These are phyloP conservation scores for Penicillium argentinense DNA, from an alignment of 495 filamentous ascomycete species.

Conservation along the genomic window DNA sequence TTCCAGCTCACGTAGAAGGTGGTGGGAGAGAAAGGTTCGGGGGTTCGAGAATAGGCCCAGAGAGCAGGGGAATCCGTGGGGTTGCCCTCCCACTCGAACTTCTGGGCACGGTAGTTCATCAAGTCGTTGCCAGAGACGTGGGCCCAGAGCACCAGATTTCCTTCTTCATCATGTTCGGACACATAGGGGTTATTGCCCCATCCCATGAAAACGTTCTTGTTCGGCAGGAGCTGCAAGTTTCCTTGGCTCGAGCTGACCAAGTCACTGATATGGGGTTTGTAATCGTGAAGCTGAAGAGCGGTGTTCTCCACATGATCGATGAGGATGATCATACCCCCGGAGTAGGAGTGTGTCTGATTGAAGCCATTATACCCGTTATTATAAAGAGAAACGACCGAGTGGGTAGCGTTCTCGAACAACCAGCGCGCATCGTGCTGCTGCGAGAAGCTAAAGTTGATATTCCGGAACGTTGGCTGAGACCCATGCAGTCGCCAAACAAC, in stretches of 20 bases:
- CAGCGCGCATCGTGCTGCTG: slow-evolving; percentile 65
- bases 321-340: slow-evolving; percentile 57
- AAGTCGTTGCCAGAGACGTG: slow-evolving; percentile 32
- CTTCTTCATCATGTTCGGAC: slow-evolving; percentile 57
- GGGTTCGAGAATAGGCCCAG: slow-evolving; percentile 41
- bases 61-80: slow-evolving; percentile 44
- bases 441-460: slow-evolving; percentile 55
- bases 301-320: slow-evolving; percentile 54
- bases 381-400: slow-evolving; percentile 53
- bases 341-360: slow-evolving; percentile 47
- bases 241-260: slow-evolving; percentile 60
- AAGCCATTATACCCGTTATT: slow-evolving; percentile 56
- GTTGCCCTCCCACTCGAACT: slow-evolving; percentile 46
- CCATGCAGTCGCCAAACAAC: slow-evolving; percentile 60
- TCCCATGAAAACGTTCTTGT: slow-evolving; percentile 57
- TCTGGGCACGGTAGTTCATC: slow-evolving; percentile 48
- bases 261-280: slow-evolving; percentile 37
- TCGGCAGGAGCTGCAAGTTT: slow-evolving; percentile 56
- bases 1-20: slow-evolving; percentile 52
- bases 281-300: slow-evolving; percentile 47
- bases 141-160: slow-evolving; percentile 51
- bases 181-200: slow-evolving; percentile 60
- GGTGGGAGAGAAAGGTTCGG: slow-evolving; percentile 27
- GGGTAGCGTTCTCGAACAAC: slow-evolving; percentile 50
- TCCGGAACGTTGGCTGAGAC: slow-evolving; percentile 44